These are phyloP conservation scores for Erysimum pusillum DNA, from an alignment of 441 rosid species.

Conservation along the genomic window DNA sequence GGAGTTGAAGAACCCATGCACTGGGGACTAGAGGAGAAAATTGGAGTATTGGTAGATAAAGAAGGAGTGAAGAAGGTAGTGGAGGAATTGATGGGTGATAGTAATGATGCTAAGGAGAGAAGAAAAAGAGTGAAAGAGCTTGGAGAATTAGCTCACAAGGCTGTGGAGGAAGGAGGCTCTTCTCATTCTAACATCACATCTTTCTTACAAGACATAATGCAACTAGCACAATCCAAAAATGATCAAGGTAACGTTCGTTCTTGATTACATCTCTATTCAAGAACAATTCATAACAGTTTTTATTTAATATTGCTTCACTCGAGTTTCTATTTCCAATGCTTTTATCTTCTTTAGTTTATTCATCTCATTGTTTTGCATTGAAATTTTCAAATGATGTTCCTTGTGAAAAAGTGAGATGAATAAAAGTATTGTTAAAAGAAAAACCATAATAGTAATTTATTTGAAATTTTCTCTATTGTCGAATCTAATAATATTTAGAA, in stretches of 20 bases:
- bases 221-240: background rate
- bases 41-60: constrained; percentile 45
- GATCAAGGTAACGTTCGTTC: constrained; percentile 2
- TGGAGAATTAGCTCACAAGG: constrained; percentile 51
- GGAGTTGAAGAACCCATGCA: constrained; percentile 44
- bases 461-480: background rate
- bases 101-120: constrained; percentile 52
- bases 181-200: constrained; percentile 48
- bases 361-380: too few species aligned
- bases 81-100: constrained; percentile 51
- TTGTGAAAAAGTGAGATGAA: too few species aligned
- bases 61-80: constrained; percentile 51
- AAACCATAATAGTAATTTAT: too few species aligned
- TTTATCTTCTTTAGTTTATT: too few species aligned
- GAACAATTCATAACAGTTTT: background rate
- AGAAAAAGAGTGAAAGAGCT: constrained; percentile 54
- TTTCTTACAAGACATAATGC: background rate
- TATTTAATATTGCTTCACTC: too few species aligned
- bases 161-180: constrained; percentile 64
- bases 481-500: background rate
- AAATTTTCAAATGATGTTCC: too few species aligned
- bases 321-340: too few species aligned
- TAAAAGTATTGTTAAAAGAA: too few species aligned
- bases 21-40: constrained; percentile 53
- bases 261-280: background rate